phyloP scores from a whole-genome alignment of 2,329 filamentous ascomycete genomes.

The Stagonosporopsis rhizophila region DNA sequence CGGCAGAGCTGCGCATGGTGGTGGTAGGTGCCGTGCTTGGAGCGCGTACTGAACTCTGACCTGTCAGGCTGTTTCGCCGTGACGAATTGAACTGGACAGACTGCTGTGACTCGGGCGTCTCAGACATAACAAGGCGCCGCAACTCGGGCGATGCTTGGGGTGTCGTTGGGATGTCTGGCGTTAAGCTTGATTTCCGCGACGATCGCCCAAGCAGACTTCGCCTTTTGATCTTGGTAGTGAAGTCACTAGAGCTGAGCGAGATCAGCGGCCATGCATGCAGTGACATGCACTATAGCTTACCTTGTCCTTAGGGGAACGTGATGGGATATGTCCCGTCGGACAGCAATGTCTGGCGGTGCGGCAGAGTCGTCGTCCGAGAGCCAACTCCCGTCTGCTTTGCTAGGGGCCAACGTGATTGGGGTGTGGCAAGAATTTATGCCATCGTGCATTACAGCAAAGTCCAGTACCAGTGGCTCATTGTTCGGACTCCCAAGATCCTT shows the following conservation, averaged over 20 bases:
- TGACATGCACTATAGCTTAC: constrained; percentile 23
- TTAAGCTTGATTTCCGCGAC: constrained; percentile 16
- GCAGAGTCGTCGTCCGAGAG: constrained; percentile 41
- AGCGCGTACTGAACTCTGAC: constrained; percentile 18
- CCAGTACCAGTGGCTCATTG: constrained; percentile 42
- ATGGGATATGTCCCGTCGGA: constrained; percentile 37
- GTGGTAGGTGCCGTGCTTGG: constrained; percentile 30
- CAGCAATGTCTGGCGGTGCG: constrained; percentile 44
- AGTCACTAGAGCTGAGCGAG: constrained; percentile 30
- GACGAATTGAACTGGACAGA: constrained; percentile 24
- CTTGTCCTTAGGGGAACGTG: constrained; percentile 49
- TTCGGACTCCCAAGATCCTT: constrained; percentile 28
- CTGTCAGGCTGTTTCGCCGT: constrained; percentile 18
- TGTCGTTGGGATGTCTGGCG: constrained; percentile 18
- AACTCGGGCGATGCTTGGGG: constrained; percentile 15
- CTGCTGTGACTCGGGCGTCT: constrained; percentile 26
- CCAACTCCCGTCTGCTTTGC: constrained; percentile 26
- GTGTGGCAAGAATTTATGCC: constrained; percentile 29
- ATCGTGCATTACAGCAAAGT: constrained; percentile 38
- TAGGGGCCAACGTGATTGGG: constrained; percentile 27
- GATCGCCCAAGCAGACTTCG: constrained; percentile 17
- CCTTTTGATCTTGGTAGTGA: constrained; percentile 30
- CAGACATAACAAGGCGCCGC: constrained; percentile 20
- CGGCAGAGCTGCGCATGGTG: constrained; percentile 44
- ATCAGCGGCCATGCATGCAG: constrained; percentile 20